These are phyloP conservation scores for Pelargonium cotyledonis DNA, from an alignment of 441 rosid species.

Conservation along the genomic window DNA sequence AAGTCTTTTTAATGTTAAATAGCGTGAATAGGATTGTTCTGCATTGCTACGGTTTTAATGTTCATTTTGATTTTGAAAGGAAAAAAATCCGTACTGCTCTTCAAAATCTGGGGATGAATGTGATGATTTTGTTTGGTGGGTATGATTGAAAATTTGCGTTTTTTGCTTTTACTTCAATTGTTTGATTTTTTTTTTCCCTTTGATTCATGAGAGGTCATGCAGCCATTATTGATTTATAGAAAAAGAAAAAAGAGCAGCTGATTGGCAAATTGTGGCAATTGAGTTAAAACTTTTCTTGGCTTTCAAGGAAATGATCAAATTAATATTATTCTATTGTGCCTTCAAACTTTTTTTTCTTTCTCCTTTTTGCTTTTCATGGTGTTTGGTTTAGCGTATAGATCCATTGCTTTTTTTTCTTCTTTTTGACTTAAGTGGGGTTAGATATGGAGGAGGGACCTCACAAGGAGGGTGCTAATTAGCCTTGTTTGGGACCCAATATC, in stretches of 20 bases:
- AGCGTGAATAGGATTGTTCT: neutral
- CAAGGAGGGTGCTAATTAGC: neutral
- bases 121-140: neutral
- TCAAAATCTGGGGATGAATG: neutral
- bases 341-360: neutral
- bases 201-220: neutral
- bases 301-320: no score
- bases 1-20: neutral
- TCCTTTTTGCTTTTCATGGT: neutral
- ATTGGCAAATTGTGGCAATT: neutral
- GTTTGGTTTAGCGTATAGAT: neutral
- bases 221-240: neutral
- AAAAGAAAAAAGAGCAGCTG: neutral
- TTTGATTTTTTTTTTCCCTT: neutral
- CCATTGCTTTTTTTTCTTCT: neutral
- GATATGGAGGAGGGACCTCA: neutral
- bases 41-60: neutral
- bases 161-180: no score
- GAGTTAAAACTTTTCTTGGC: neutral
- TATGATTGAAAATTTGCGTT: neutral
- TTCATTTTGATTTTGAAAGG: no score
- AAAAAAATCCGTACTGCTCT: neutral
- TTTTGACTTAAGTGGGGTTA: neutral
- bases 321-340: no score
- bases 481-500: neutral